Conservation (phyloP, 2,329 filamentous ascomycete genomes). For the Thermothelomyces thermophilus region DNA sequence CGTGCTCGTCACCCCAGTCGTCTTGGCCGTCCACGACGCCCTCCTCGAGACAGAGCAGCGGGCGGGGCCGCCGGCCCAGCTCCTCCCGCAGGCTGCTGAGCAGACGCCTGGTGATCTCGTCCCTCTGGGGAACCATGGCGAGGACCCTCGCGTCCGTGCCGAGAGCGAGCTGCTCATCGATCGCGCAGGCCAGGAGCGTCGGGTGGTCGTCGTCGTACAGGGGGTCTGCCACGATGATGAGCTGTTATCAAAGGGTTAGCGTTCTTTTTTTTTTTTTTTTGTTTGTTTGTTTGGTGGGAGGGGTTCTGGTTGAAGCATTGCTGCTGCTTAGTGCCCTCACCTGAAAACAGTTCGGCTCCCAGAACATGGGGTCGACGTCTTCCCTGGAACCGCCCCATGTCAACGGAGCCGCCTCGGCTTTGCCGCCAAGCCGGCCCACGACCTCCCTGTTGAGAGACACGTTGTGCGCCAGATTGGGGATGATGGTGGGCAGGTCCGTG, state of each 20-base stretch:
- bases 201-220: slow-evolving; percentile 85
- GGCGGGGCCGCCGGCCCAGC: slow-evolving; percentile 47
- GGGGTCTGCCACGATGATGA: slow-evolving; percentile 79
- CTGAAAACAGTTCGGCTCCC: slow-evolving; percentile 45
- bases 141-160: slow-evolving; percentile 57
- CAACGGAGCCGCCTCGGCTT: slow-evolving; percentile 56
- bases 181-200: slow-evolving; percentile 61
- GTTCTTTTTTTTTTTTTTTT: no score
- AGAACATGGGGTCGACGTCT: slow-evolving; percentile 42
- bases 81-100: slow-evolving; percentile 54
- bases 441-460: slow-evolving; percentile 54
- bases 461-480: slow-evolving; percentile 74
- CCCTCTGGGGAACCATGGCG: slow-evolving; percentile 74
- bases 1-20: slow-evolving; percentile 58
- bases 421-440: slow-evolving; percentile 50
- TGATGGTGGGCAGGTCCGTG: slow-evolving; percentile 79
- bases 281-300: no score
- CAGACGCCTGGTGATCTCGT: slow-evolving; percentile 58
- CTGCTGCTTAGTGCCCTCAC: no score
- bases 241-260: slow-evolving; percentile 30
- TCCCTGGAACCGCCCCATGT: slow-evolving; percentile 60
- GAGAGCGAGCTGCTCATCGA: slow-evolving; percentile 59
- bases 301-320: no score
- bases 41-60: slow-evolving; percentile 50
- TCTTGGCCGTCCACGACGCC: slow-evolving; percentile 61